Conservation (phyloP, 73 alveolate genomes). For the Blepharisma stoltei region DNA sequence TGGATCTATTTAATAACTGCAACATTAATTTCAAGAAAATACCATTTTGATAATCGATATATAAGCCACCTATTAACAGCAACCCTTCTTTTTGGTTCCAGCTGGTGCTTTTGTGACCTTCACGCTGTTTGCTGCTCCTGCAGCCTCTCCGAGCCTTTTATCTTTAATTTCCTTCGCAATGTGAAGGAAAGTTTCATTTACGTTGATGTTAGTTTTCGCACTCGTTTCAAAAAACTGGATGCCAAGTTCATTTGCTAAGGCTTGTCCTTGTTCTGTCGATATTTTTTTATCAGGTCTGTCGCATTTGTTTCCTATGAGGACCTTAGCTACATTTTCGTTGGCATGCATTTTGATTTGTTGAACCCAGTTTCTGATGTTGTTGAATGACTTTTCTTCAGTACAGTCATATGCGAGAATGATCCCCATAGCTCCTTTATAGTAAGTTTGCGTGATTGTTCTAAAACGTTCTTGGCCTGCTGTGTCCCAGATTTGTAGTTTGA, state of each 20-base stretch:
- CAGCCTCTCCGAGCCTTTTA: background rate
- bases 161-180: constrained; percentile 30
- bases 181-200: constrained; percentile 37
- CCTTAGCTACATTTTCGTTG: constrained; percentile 55
- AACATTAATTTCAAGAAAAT: too few relatives aligned
- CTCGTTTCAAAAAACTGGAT: constrained; percentile 67
- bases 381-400: constrained; percentile 61
- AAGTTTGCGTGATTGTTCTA: constrained; percentile 72
- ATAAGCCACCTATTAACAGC: too few relatives aligned
- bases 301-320: constrained; percentile 65
- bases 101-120: too few relatives aligned
- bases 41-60: too few relatives aligned
- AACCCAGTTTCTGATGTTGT: constrained; percentile 64
- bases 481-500: constrained; percentile 80
- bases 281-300: constrained; percentile 49
- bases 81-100: too few relatives aligned
- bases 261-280: constrained; percentile 50
- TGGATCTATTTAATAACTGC: too few relatives aligned
- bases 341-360: constrained; percentile 57
- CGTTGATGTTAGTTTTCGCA: constrained; percentile 64
- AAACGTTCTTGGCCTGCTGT: constrained; percentile 91
- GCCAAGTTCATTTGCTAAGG: constrained; percentile 55
- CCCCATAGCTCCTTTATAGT: constrained; percentile 80
- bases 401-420: constrained; percentile 77
- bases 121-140: too few relatives aligned